A percentile compares a stretch with the other conserved stretches of the same genome.
These are phyloP conservation scores for Lichtheimia ornata DNA, from an alignment of 371 early-diverging fungal genomes.

Conservation along the genomic window DNA sequence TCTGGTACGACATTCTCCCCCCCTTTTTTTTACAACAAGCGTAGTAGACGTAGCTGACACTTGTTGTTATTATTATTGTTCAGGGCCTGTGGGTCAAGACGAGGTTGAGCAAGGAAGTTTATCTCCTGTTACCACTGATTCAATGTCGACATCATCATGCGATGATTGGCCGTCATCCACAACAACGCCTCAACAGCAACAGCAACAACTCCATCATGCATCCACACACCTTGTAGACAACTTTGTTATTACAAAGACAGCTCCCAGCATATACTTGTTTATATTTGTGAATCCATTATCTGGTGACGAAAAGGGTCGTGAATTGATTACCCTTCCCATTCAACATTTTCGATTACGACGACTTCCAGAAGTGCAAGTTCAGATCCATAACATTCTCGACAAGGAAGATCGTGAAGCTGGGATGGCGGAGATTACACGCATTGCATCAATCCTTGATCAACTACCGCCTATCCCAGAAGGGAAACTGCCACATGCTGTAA, in stretches of 20 bases:
- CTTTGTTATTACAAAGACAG: neutral
- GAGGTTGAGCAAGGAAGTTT: neutral
- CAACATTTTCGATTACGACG: constrained; percentile 60
- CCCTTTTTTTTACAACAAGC: too few relatives aligned
- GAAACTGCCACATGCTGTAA: constrained; percentile 2
- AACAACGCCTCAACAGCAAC: neutral
- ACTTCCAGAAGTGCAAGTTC: constrained; percentile 60
- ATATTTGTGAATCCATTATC: constrained; percentile 68
- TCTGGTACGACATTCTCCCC: too few relatives aligned
- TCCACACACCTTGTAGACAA: constrained; percentile 15
- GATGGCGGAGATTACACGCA: constrained; percentile 30
- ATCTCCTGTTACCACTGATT: constrained; percentile 6
- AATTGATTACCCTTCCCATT: constrained; percentile 49
- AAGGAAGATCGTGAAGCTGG: constrained; percentile 47
- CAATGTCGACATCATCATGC: constrained; percentile 3
- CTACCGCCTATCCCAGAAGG: constrained; percentile 18
- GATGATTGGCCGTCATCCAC: constrained; percentile 2
- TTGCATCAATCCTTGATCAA: constrained; percentile 28
- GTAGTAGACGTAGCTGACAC: too few relatives aligned
- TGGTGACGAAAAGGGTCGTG: constrained; percentile 59
- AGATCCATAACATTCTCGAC: constrained; percentile 62
- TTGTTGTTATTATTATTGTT: too few relatives aligned
- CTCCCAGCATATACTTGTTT: constrained; percentile 56
- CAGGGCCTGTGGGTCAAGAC: too few relatives aligned
- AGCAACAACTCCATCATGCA: constrained; percentile 5